Evolutionary conservation across 148 eudicot species (phyloP), one percentile per base, ranked within the genome.

Genomic region (Vaccinium darrowii): DNA sequence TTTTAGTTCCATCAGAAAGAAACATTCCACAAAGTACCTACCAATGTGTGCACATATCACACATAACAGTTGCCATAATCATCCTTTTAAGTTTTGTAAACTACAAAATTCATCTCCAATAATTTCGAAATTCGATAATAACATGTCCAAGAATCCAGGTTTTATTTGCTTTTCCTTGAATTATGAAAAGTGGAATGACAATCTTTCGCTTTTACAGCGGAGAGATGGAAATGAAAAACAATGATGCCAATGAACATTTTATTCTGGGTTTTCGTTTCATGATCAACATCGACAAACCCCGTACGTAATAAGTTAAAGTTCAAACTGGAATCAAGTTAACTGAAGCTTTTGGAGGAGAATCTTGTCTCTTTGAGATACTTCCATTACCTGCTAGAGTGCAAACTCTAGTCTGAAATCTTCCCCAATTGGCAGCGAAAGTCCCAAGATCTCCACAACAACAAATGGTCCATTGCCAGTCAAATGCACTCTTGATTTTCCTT

Each of bases 401-500:
- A 75, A 8, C 78, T 75, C 78, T 47, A 75, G 7, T 19, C n/a
- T 75, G 25, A 75, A 75, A n/a, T 75, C 27, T 47, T 75, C 78
- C 53, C 78, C 78, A 75, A 75, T 75, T 43, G 51, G 78, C 3
- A 75, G 53, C 19, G 78, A 75, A 6, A 75, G 78, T 5, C 78
- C 78, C 3, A 18, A 47, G 53, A 75, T 75, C 78, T 75, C 78
- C 78, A 19, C 52, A 47, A 21, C 51, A 19, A 75, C 78, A 75
- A 75, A 75, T 21, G 78, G 12, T 47, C 54, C 53, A 75, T 75
- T 75, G n/a, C 78, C 78, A 75, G 54, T 18, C 23, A 47, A 75
- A 43, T 19, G 53, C 78, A 78, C 62, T 78, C 82, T 79, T 63
- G 87, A 82, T 15, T 78, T 81, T 72, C 87, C 87, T 18, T 39